Evolutionary conservation across 2,329 filamentous ascomycete species (phyloP), one percentile per base, ranked within the genome.

Genomic region (Pseudocercospora crystallina): DNA sequence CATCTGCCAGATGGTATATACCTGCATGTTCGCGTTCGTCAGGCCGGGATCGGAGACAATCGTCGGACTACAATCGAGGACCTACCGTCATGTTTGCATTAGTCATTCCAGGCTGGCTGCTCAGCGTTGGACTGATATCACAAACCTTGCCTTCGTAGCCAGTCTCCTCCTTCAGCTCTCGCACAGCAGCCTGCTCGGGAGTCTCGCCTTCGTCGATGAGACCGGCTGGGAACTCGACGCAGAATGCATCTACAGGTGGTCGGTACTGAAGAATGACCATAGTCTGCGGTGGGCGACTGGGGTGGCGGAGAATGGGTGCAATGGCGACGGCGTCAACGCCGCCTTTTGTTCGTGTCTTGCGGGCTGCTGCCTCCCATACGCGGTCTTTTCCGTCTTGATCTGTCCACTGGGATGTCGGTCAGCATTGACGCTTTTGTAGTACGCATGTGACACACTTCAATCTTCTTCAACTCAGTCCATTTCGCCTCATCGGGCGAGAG

Each of bases 31-130:
- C 43, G 81, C 79, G 49, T 75, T 80, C 51, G 75, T 81, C 73
- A 84, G 71, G 17, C 81, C 81, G 1, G 81, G 81, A 65, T 84
- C 85, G 60, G 83, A 82, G 49, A 83, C 85, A 73, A 88, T 85
- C 45, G 84, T 76, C 7, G 84, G 83, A 33, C 80, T 81, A n/a
- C 78, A 81, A 65, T 71, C 69, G 14, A 67, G 56, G 47, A 75
- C 59, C 56, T 54, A 75, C 59, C 56, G 68, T 65, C 53, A 67
- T 62, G 37, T 61, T 65, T 46, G 65, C 63, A 51, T 62, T 66
- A 43, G 66, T 68, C 65, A 69, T 64, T 41, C 78, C 78, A 5
- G 78, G 78, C 60, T 80, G 83, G 59, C 82, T 84, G 56, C 79
- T 83, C 74, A 86, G 80, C 54, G 81, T 69, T 5, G 81, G 80